Conservation (phyloP, 257 asterid genomes). For the Nicotiana knightiana region DNA sequence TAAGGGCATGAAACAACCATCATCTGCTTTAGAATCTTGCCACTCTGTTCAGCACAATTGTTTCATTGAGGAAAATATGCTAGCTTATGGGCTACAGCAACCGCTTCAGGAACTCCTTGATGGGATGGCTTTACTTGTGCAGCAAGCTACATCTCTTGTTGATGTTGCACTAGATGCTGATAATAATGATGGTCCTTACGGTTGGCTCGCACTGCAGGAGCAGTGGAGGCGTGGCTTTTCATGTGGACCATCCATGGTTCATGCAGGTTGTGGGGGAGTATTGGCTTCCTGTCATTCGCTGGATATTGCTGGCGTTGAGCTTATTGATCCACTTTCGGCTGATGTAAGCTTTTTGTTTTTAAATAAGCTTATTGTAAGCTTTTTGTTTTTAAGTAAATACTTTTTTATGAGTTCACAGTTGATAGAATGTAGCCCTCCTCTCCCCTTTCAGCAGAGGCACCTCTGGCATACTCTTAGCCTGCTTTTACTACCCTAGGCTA, state of each 20-base stretch:
- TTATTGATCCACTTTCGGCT: conserved; percentile 89
- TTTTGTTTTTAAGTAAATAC: not conserved
- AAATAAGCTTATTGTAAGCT: not conserved
- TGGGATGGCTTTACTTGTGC: conserved; percentile 87
- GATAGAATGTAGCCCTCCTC: not conserved
- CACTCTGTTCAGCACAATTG: conserved; percentile 65
- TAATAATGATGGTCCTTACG: conserved; percentile 92
- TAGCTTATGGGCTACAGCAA: conserved; percentile 81
- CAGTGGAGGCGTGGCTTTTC: conserved; percentile 97
- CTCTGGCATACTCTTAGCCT: not conserved
- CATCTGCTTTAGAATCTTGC: conserved; percentile 61
- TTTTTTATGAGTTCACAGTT: not conserved
- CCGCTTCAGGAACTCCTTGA: conserved; percentile 98
- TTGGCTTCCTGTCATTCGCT: conserved; percentile 89
- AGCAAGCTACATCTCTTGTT: conserved; percentile 97
- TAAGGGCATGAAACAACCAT: conserved; percentile 54
- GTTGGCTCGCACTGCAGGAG: conserved; percentile 98
- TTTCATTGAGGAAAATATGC: conserved; percentile 85
- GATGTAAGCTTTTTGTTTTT: conserved; percentile 49
- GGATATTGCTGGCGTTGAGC: conserved; percentile 94
- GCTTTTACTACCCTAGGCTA: not conserved
- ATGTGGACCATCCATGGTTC: conserved; percentile 97
- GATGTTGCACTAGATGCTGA: conserved; percentile 95
- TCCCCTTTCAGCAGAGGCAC: not conserved
- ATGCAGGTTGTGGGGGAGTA: conserved; percentile 99